Conservation (phyloP, 352 stramenopile genomes). For the Pythium dissotocum region DNA sequence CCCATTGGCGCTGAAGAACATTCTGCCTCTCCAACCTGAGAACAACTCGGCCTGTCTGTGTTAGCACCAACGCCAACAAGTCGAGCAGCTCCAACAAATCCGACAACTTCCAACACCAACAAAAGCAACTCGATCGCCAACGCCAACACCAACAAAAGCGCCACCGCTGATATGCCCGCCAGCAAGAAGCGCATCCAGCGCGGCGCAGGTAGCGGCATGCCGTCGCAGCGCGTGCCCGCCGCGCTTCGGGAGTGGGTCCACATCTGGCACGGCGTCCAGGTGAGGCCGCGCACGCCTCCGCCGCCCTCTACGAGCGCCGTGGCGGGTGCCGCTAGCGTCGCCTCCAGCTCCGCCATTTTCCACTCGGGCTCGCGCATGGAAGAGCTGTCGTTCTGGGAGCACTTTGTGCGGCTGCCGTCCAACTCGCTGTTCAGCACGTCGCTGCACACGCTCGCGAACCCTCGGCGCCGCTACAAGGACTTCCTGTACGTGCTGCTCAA, state of each 20-base stretch:
- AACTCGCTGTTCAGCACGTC: conserved; percentile 71
- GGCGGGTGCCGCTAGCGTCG: not conserved
- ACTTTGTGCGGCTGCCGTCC: conserved; percentile 63
- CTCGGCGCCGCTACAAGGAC: conserved; percentile 76
- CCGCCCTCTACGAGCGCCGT: not conserved
- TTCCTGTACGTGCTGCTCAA: conserved; percentile 84
- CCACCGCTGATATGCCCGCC: conserved; percentile 44
- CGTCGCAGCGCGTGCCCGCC: conserved; percentile 56
- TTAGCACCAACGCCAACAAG: not conserved
- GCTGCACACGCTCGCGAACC: conserved; percentile 61
- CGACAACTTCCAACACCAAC: not conserved
- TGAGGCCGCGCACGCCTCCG: conserved; percentile 39
- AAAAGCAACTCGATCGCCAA: not conserved
- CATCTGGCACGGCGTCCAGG: conserved; percentile 79
- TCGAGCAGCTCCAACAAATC: not conserved
- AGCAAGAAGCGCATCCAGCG: conserved; percentile 83
- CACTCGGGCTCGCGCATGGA: conserved; percentile 65
- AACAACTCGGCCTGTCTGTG: not conserved
- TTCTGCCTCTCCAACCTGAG: not conserved
- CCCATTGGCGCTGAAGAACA: not conserved
- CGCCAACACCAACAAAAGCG: not conserved
- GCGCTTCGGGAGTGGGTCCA: conserved; percentile 75
- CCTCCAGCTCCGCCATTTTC: conserved; percentile 49
- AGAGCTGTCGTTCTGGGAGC: conserved; percentile 65
- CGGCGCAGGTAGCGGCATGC: conserved; percentile 41